These are phyloP conservation scores for Oryza glaberrima DNA, from an alignment of 176 grass and related monocot genomes.

Conservation along the genomic window DNA sequence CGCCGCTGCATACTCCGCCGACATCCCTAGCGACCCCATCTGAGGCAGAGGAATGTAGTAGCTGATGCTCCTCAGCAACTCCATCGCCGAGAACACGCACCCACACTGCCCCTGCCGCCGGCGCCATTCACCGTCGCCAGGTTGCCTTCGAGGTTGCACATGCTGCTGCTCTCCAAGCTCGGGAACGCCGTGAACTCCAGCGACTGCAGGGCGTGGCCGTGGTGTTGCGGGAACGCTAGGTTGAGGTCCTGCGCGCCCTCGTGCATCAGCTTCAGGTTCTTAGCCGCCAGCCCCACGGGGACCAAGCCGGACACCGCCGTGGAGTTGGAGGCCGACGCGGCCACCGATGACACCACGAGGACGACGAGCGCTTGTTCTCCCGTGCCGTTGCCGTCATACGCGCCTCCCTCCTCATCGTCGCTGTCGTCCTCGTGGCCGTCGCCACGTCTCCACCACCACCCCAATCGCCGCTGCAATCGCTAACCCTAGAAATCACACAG, in stretches of 20 bases:
- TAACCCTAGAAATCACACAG: too few species aligned
- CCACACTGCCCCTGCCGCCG: too few species aligned
- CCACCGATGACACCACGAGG: conserved; percentile 46
- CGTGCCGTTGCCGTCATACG: not conserved
- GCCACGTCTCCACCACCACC: too few species aligned
- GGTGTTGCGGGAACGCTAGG: conserved; percentile 75
- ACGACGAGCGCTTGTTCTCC: conserved; percentile 77
- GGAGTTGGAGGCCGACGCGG: conserved; percentile 34
- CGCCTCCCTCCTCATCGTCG: too few species aligned
- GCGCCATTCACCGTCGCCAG: not conserved
- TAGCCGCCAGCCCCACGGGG: conserved; percentile 37
- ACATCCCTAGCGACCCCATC: too few species aligned
- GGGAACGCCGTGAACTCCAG: conserved; percentile 66
- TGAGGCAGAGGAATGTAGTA: too few species aligned
- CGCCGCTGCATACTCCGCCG: too few species aligned
- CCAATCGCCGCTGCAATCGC: too few species aligned
- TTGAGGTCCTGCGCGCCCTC: conserved; percentile 78
- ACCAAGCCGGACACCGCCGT: conserved; percentile 46
- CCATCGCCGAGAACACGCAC: too few species aligned
- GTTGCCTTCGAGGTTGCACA: conserved; percentile 37
- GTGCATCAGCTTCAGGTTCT: conserved; percentile 77
- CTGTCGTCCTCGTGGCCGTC: too few species aligned
- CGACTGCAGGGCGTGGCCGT: conserved; percentile 50
- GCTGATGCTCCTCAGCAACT: too few species aligned
- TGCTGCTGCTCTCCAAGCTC: conserved; percentile 70